These are phyloP conservation scores for Tagetes patula DNA, from an alignment of 129 eudicot species.

Conservation along the genomic window DNA sequence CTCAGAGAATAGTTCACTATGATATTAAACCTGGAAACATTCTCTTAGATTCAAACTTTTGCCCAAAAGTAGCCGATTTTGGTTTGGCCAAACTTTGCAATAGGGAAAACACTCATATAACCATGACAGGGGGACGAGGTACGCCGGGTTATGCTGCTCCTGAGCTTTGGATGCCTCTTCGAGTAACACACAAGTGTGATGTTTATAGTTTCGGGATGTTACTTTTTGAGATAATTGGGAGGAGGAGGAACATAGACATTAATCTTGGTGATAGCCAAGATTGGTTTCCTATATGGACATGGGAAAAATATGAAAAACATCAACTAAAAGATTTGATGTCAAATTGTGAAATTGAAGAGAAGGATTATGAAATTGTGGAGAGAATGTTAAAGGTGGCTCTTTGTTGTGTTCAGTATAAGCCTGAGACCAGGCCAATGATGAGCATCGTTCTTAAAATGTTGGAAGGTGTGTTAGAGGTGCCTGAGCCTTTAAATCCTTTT, in stretches of 20 bases:
- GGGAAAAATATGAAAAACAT: constrained; percentile 19
- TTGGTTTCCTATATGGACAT: constrained; percentile 34
- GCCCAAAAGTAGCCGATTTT: constrained; percentile 38
- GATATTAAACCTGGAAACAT: constrained; percentile 41
- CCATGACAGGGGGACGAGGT: constrained; percentile 28
- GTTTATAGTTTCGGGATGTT: constrained; percentile 39
- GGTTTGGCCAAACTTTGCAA: constrained; percentile 40
- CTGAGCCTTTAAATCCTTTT: constrained; percentile 21
- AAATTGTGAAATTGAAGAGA: constrained; percentile 27
- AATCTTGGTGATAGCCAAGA: constrained; percentile 31
- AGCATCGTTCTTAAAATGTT: constrained; percentile 36
- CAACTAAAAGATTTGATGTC: constrained; percentile 22
- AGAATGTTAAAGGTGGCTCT: constrained; percentile 34
- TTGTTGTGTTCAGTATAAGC: constrained; percentile 34
- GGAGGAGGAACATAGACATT: constrained; percentile 25
- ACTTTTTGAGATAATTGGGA: constrained; percentile 38
- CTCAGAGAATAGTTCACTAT: constrained; percentile 35
- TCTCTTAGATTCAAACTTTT: constrained; percentile 28
- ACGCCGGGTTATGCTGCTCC: constrained; percentile 41
- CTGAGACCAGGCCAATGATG: constrained; percentile 33
- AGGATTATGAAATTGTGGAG: constrained; percentile 18
- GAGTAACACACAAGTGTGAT: constrained; percentile 35
- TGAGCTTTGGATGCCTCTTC: constrained; percentile 29
- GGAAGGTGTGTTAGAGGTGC: constrained; percentile 35
- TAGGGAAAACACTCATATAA: constrained; percentile 27